Base-by-base conservation (phyloP, 1,284 basidiomycete genomes). In the Coniferiporia sulphurascens region DNA sequence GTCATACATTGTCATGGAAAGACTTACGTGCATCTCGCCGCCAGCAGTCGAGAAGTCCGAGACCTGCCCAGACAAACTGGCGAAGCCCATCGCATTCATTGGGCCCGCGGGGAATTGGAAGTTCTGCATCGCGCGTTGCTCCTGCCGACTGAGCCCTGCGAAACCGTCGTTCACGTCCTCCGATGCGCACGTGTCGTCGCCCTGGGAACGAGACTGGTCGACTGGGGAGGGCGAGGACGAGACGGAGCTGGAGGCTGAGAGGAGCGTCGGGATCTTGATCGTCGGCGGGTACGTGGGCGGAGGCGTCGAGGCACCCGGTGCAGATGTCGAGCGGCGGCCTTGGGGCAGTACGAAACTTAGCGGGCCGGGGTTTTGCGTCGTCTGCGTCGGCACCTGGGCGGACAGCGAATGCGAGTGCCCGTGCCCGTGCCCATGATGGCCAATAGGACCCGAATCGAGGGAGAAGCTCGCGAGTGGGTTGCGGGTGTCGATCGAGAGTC, bases 51-150 rank as follows among this genome's bases (percentile, higher is more conserved):
- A 60, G 49, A 50, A 60, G 15, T 43, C 46, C 34, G 59, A 54
- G 19, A 56, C 59, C 53, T 60, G 59, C 48, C 59, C 59, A 56
- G 53, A 55, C n/a, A 52, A 41, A 27, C 46, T 13, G 22, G 50
- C 58, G 45, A 48, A 52, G 54, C 36, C 48, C 59, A 52, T 43
- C 34, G 46, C 8, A 12, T 46, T 41, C 46, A 34, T 36, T 13
- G 21, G 15, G 17, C 54, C 27, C 52, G 51, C 22, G 13, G 52
- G 52, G 35, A 49, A 53, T 34, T 54, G 49, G 56, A 51, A 58
- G n/a, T 22, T 35, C 35, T 54, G 41, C 27, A 59, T 46, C 38
- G 52, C 15, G 4, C 41, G 35, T 27, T 54, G 45, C 36, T 53
- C 51, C n/a, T 34, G 48, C n/a, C 27, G n/a, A 5, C 55, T 34